phyloP scores from a whole-genome alignment of 129 eudicot species.

The Calendula officinalis region DNA sequence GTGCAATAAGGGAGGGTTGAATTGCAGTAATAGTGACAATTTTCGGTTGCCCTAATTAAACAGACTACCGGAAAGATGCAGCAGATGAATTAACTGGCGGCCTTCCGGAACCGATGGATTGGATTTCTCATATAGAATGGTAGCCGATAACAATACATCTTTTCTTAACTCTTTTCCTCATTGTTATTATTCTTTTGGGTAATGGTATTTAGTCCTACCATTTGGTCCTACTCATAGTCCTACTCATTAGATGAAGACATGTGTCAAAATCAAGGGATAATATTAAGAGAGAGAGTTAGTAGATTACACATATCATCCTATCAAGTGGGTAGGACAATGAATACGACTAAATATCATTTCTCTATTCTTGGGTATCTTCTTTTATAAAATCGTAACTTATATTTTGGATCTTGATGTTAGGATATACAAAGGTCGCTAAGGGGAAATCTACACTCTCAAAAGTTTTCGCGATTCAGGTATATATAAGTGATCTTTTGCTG shows the following conservation, averaged over 20 bases:
- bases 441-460: constrained; percentile 65
- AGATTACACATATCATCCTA: too few species aligned
- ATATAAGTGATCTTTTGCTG: background rate
- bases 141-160: constrained; percentile 55
- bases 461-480: constrained; percentile 65
- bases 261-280: too few species aligned
- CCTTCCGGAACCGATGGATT: constrained; percentile 97
- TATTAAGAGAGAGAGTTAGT: too few species aligned
- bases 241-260: too few species aligned
- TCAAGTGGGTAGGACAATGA: too few species aligned
- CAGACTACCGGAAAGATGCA: constrained; percentile 41
- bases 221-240: too few species aligned
- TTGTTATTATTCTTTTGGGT: background rate
- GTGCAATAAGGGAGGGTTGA: too few species aligned
- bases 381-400: background rate
- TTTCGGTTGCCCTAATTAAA: too few species aligned
- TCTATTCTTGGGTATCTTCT: background rate
- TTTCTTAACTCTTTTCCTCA: background rate
- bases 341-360: background rate
- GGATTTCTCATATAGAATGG: constrained; percentile 96
- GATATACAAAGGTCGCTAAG: constrained; percentile 74
- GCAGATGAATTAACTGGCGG: constrained; percentile 53
- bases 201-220: too few species aligned
- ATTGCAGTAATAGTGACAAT: too few species aligned
- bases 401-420: constrained; percentile 32